Evolutionary conservation across 2,329 filamentous ascomycete species (phyloP).

Genomic region (Neofusicoccum cordaticola): DNA sequence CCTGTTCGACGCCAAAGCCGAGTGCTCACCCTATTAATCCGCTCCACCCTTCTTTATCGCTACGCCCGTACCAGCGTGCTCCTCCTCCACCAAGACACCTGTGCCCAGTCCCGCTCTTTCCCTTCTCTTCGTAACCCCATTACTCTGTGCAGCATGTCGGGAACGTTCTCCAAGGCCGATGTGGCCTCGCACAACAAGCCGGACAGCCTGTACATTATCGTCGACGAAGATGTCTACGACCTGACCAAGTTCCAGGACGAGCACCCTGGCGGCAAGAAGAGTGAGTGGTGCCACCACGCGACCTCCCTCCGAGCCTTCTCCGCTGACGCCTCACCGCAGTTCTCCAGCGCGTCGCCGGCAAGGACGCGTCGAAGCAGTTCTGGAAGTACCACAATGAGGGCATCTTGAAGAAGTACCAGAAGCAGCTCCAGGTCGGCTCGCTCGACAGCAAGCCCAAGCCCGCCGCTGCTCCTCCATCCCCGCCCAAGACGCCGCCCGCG

Average conservation of each 20-base stretch:
- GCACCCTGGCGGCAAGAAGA: slow-evolving; percentile 67
- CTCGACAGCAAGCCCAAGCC: slow-evolving; percentile 70
- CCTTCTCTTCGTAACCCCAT: not conserved
- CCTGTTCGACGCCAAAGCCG: slow-evolving; percentile 3
- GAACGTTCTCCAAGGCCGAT: slow-evolving; percentile 78
- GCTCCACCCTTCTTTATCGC: slow-evolving; percentile 12
- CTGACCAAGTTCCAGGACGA: slow-evolving; percentile 65
- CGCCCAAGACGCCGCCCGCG: slow-evolving; percentile 47
- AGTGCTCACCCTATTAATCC: slow-evolving; percentile 12
- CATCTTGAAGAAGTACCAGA: slow-evolving; percentile 62
- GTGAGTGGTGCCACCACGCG: slow-evolving; percentile 40
- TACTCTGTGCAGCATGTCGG: slow-evolving; percentile 64
- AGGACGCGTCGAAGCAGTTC: slow-evolving; percentile 67
- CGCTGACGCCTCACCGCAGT: slow-evolving; percentile 43
- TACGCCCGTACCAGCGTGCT: not conserved
- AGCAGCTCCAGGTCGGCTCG: slow-evolving; percentile 63
- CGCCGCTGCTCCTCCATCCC: slow-evolving; percentile 45
- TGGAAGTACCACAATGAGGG: slow-evolving; percentile 64
- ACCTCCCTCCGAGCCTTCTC: not conserved
- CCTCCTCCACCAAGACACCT: not conserved
- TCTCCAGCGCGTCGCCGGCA: slow-evolving; percentile 62
- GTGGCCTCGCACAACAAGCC: slow-evolving; percentile 90
- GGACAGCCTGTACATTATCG: slow-evolving; percentile 80
- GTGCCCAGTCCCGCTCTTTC: not conserved
- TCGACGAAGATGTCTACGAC: slow-evolving; percentile 96